phyloP scores from a whole-genome alignment of 2,329 filamentous ascomycete genomes.

The Penicillium sp. region DNA sequence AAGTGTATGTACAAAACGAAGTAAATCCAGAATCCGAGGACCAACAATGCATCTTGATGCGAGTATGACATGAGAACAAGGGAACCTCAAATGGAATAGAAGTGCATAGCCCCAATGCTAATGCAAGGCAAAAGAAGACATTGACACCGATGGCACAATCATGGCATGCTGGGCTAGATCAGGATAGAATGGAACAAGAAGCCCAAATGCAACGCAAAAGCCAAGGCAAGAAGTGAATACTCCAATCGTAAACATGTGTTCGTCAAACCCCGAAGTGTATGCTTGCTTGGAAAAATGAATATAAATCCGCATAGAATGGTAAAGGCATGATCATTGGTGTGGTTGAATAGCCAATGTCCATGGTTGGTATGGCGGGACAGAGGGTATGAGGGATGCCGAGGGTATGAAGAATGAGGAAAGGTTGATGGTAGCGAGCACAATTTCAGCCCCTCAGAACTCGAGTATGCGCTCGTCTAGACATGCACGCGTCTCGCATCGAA shows the following conservation, averaged over 20 bases:
- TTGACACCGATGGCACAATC: not conserved
- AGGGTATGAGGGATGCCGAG: not conserved
- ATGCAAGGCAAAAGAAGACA: not conserved
- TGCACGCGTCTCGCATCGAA: slow-evolving; percentile 45
- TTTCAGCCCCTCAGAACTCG: not conserved
- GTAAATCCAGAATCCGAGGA: not conserved
- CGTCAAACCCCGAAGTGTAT: not conserved
- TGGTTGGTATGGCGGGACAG: not conserved
- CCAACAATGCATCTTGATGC: not conserved
- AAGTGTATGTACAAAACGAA: not conserved
- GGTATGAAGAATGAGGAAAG: not conserved
- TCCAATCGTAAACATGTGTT: not conserved
- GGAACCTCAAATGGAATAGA: not conserved
- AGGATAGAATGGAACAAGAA: not conserved
- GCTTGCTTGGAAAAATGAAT: not conserved
- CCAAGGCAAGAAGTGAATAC: not conserved
- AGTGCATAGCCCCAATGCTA: not conserved
- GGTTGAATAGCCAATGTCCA: not conserved
- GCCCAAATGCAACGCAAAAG: not conserved
- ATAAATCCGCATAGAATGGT: not conserved
- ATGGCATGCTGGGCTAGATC: not conserved
- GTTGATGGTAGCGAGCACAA: not conserved
- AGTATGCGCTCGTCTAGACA: slow-evolving; percentile 15
- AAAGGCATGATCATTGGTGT: not conserved
- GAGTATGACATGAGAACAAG: not conserved